Evolutionary conservation across 768 basidiomycete species (phyloP).

Genomic region (Fomitopsis serialis): DNA sequence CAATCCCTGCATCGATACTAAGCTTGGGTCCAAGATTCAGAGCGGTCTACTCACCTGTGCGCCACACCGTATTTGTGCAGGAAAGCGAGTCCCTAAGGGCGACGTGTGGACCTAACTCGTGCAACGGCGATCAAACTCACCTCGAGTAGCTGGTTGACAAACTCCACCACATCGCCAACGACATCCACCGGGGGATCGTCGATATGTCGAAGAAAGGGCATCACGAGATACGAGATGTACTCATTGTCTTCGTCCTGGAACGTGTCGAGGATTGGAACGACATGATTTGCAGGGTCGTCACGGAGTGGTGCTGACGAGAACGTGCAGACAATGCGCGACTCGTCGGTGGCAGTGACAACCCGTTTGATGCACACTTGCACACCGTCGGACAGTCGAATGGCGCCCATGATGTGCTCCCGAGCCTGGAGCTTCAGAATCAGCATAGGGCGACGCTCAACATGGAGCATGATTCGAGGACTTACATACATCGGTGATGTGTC

Average conservation of each 20-base stretch:
- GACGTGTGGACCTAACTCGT: too few relatives aligned
- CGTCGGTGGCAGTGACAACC: constrained; percentile 6
- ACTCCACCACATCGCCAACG: constrained; percentile 15
- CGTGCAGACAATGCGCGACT: constrained; percentile 11
- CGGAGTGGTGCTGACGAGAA: constrained; percentile 1
- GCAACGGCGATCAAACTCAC: too few relatives aligned
- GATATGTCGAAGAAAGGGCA: constrained; percentile 15
- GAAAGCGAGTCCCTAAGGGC: constrained; percentile 19
- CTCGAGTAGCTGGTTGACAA: constrained; percentile 13
- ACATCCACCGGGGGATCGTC: constrained; percentile 11
- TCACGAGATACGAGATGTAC: constrained; percentile 12
- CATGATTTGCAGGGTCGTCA: constrained; percentile 17
- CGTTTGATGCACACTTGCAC: constrained; percentile 26
- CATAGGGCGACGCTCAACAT: background rate
- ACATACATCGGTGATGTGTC: background rate
- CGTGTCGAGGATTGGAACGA: constrained; percentile 16
- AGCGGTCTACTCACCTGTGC: constrained; percentile 9
- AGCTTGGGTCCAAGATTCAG: background rate
- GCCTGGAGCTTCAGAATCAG: background rate
- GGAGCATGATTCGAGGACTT: background rate
- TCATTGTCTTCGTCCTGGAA: constrained; percentile 9
- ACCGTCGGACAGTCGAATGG: constrained; percentile 23
- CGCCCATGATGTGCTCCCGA: constrained; percentile 22
- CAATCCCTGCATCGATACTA: constrained; percentile 12
- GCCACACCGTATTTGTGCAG: constrained; percentile 16